Evolutionary conservation across 2,329 filamentous ascomycete genomes (phyloP).

Genomic region (Cladophialophora psammophila): DNA sequence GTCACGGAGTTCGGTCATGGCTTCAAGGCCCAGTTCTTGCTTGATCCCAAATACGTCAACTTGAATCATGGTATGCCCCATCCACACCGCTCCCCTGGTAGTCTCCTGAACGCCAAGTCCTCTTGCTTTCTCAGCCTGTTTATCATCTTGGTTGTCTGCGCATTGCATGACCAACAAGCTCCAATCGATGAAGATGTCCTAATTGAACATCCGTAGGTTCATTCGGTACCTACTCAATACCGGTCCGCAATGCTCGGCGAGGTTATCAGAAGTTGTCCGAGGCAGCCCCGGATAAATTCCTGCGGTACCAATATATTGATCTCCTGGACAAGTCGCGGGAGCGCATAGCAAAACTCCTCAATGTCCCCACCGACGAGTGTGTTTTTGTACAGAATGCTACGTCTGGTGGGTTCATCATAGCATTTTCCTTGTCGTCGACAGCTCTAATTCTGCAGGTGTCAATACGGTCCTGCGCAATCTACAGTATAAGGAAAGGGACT

Average conservation of each 20-base stretch:
- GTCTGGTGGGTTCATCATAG: conserved; percentile 49
- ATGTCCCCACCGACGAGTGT: conserved; percentile 69
- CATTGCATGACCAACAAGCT: not conserved
- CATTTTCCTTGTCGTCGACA: not conserved
- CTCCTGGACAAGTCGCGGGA: conserved; percentile 70
- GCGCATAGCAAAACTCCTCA: conserved; percentile 70
- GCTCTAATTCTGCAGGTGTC: conserved; percentile 55
- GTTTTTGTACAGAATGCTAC: conserved; percentile 87
- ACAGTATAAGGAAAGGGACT: conserved; percentile 71
- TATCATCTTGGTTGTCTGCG: not conserved
- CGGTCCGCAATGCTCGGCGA: conserved; percentile 66
- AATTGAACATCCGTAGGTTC: conserved; percentile 58
- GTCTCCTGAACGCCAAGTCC: conserved; percentile 14
- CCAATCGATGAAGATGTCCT: not conserved
- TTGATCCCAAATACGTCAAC: conserved; percentile 72
- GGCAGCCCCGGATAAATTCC: conserved; percentile 75
- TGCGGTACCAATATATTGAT: conserved; percentile 70
- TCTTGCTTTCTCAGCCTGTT: not conserved
- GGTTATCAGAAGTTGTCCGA: conserved; percentile 73
- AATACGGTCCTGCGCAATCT: conserved; percentile 84
- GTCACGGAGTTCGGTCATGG: conserved; percentile 58
- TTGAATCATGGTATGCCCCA: conserved; percentile 74
- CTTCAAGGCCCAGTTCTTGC: conserved; percentile 71
- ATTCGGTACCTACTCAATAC: conserved; percentile 76
- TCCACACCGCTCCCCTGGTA: conserved; percentile 12